Evolutionary conservation across 148 eudicot species (phyloP).

Genomic region (Cornus controversa): DNA sequence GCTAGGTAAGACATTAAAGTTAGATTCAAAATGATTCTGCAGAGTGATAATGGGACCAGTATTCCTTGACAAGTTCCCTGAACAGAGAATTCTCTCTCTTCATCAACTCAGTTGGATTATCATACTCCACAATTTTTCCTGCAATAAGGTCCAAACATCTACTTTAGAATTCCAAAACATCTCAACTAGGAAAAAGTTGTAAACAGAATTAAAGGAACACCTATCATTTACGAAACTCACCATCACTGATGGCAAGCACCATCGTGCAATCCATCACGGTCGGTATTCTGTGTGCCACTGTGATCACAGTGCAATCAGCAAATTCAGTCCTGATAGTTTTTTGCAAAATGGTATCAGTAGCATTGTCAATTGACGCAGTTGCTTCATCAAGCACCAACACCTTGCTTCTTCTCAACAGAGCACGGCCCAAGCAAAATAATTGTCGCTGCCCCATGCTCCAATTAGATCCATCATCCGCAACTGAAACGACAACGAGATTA

Average conservation of each 20-base stretch:
- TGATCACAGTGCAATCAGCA: conserved; percentile 71
- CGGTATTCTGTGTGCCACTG: conserved; percentile 82
- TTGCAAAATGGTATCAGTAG: conserved; percentile 68
- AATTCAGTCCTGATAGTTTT: conserved; percentile 65
- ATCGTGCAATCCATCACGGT: conserved; percentile 77
- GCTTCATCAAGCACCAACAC: conserved; percentile 81
- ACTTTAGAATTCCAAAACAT: neutral
- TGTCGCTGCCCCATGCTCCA: conserved; percentile 95
- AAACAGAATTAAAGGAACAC: no score
- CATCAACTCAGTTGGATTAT: conserved; percentile 70
- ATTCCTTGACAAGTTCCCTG: conserved; percentile 73
- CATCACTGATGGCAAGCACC: conserved; percentile 72
- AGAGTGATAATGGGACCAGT: conserved; percentile 73
- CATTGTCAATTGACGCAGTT: conserved; percentile 76
- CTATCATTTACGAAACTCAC: conserved; percentile 28
- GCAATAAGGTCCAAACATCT: neutral
- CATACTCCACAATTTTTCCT: conserved; percentile 74
- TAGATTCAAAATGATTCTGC: conserved; percentile 38
- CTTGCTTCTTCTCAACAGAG: conserved; percentile 65
- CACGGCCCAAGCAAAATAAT: conserved; percentile 73
- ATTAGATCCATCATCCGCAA: conserved; percentile 74
- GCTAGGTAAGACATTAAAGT: neutral
- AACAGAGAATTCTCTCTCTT: conserved; percentile 63
- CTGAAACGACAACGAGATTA: conserved; percentile 24
- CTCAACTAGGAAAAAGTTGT: neutral